Conservation (phyloP, 1,284 basidiomycete species). For the Earliella scabrosa region DNA sequence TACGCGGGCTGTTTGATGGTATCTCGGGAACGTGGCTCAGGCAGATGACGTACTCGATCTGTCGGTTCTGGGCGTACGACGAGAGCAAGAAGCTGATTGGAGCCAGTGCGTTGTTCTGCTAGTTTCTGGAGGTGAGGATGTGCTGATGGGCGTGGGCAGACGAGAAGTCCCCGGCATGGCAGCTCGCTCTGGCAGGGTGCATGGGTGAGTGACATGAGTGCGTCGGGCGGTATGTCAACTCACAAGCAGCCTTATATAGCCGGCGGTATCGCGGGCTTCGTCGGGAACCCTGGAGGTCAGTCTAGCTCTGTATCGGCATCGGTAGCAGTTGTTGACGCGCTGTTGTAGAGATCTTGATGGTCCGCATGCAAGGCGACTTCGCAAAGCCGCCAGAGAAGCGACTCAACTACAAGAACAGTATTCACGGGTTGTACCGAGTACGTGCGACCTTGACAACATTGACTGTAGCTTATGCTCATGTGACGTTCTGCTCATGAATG, state of each 20-base stretch:
- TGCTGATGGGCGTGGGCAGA: constrained; percentile 33
- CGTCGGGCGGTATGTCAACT: constrained; percentile 33
- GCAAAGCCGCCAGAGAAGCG: constrained; percentile 84
- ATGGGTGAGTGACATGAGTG: no score
- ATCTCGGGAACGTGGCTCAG: constrained; percentile 89
- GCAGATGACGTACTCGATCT: constrained; percentile 93
- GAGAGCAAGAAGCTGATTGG: constrained; percentile 85
- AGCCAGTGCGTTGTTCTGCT: constrained; percentile 44
- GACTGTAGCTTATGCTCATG: neutral
- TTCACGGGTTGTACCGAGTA: constrained; percentile 83
- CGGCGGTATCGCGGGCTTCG: constrained; percentile 80
- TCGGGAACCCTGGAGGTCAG: constrained; percentile 87
- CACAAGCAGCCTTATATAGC: constrained; percentile 45
- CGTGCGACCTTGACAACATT: constrained; percentile 34
- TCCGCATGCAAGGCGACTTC: constrained; percentile 81
- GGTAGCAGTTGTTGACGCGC: neutral
- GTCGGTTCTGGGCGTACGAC: constrained; percentile 93
- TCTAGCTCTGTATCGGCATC: constrained; percentile 5
- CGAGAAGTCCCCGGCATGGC: constrained; percentile 75
- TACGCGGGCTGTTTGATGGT: constrained; percentile 83
- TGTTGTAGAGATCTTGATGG: constrained; percentile 80
- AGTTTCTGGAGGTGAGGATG: neutral
- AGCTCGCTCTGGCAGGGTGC: constrained; percentile 79
- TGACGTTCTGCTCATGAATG: constrained; percentile 6
- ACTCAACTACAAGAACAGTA: constrained; percentile 86